Evolutionary conservation across 495 filamentous ascomycete genomes (phyloP), one percentile per base, ranked within the genome.

Genomic region (Physcia stellaris): DNA sequence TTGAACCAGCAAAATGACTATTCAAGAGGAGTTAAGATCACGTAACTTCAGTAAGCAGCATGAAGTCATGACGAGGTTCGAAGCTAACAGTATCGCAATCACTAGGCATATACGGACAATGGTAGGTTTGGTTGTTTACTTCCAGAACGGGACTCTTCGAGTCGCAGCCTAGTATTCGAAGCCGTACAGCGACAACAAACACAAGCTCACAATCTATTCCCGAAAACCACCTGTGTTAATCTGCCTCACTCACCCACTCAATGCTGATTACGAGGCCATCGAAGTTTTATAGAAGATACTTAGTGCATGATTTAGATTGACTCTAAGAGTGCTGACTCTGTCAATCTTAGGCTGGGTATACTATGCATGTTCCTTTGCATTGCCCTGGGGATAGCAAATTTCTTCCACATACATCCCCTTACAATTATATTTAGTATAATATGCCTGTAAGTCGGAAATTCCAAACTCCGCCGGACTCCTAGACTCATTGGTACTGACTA

Each of bases 91-190:
- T n/a, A n/a, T n/a, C n/a, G n/a, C n/a, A n/a, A n/a, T n/a, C n/a
- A n/a, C 37, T 56, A 98, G 90, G 92, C 72, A 98, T 98, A 65
- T 98, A 98, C 56, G 90, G 83, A 57, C 90, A 98, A 92, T 98
- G 90, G 90, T 98, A 60, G 73, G 80, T 72, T 23, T 35, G 34
- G n/a, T 36, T 40, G 47, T 23, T 16, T 19, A 15, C 32, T 29
- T 10, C 18, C 11, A 18, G 16, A 24, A 2, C 4, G 19, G 30
- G 32, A 27, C 9, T 15, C 11, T 35, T 28, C 26, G n/a, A 28
- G n/a, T 28, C 26, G n/a, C 26, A 13, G 9, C 26, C 26, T 9
- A 9, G 9, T 35, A 9, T 9, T 35, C 12, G 9, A 17, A 9
- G 7, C 10, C 9, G 32, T 7, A 9, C 16, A 16, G 17, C 16